These are phyloP conservation scores for Trichocomaceae sp. DNA, from an alignment of 2,329 filamentous ascomycete species.

Conservation along the genomic window DNA sequence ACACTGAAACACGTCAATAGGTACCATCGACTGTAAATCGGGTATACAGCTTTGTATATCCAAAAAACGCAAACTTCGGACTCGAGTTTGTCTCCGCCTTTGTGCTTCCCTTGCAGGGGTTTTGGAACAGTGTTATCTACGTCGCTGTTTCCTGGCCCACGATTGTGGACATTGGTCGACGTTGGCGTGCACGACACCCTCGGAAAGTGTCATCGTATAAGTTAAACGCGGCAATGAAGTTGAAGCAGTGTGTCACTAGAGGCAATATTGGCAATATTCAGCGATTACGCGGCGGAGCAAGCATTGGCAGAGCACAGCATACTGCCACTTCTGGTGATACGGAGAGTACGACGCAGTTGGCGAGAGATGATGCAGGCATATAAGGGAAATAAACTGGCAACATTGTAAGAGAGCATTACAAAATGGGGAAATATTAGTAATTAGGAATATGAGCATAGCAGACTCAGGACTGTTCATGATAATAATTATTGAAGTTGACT, in stretches of 20 bases:
- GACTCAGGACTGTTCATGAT: too few species aligned
- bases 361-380: slow-evolving; percentile 1
- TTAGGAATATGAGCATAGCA: neutral
- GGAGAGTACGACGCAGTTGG: slow-evolving; percentile 12
- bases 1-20: slow-evolving; percentile 16
- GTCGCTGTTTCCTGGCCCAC: slow-evolving; percentile 61
- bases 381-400: neutral
- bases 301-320: neutral
- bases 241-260: neutral
- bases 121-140: slow-evolving; percentile 80
- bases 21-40: slow-evolving; percentile 71
- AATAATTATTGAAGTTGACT: too few species aligned
- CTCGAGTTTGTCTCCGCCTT: slow-evolving; percentile 66
- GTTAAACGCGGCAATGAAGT: neutral
- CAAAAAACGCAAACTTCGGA: slow-evolving; percentile 46
- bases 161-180: slow-evolving; percentile 40
- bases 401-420: neutral
- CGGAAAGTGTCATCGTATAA: neutral
- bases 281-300: neutral
- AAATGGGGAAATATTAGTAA: neutral
- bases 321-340: neutral
- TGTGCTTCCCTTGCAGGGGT: slow-evolving; percentile 73
- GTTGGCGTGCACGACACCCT: neutral
- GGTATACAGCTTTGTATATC: slow-evolving; percentile 61
- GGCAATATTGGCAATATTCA: neutral